A percentile compares a stretch with the other conserved stretches of the same genome.
Conservation (phyloP, 352 stramenopile genomes). For the Phytophthora melonis region DNA sequence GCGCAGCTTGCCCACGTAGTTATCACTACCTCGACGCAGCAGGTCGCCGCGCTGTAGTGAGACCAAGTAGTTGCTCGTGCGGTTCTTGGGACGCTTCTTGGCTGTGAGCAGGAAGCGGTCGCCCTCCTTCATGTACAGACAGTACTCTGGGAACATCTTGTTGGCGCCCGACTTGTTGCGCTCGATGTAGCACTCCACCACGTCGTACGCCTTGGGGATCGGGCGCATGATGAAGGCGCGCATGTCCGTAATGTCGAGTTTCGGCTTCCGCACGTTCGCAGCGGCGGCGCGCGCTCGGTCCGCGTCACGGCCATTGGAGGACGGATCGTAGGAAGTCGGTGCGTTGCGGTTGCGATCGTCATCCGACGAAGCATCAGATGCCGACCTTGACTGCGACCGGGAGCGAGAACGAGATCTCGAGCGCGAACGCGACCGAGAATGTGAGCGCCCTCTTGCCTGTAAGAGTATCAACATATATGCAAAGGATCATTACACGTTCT, state of each 20-base stretch:
- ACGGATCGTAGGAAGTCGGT: slow-evolving; percentile 71
- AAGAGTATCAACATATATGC: slow-evolving; percentile 1
- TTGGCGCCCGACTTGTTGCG: slow-evolving; percentile 93
- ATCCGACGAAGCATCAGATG: slow-evolving; percentile 71
- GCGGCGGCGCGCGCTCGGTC: slow-evolving; percentile 44
- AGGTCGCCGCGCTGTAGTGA: slow-evolving; percentile 94
- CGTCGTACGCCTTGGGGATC: slow-evolving; percentile 88
- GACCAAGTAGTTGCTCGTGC: slow-evolving; percentile 98
- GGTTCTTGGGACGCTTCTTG: slow-evolving; percentile 97
- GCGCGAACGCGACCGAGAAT: slow-evolving; percentile 52
- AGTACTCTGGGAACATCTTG: slow-evolving; percentile 95
- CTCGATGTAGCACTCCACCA: slow-evolving; percentile 96
- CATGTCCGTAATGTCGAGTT: slow-evolving; percentile 88
- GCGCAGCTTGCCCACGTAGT: slow-evolving; percentile 96
- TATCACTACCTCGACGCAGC: slow-evolving; percentile 87
- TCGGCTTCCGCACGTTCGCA: slow-evolving; percentile 65
- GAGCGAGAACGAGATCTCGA: slow-evolving; percentile 64
- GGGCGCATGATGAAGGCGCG: slow-evolving; percentile 82
- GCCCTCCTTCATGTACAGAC: slow-evolving; percentile 93
- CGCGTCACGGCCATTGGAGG: slow-evolving; percentile 19
- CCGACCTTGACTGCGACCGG: slow-evolving; percentile 61
- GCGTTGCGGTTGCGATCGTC: slow-evolving; percentile 71
- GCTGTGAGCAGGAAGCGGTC: slow-evolving; percentile 97
- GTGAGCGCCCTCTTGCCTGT: slow-evolving; percentile 52
- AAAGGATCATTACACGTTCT: slow-evolving; percentile 14